Percentiles rank a stretch among this genome's conserved stretches.
Evolutionary conservation across 2,329 filamentous ascomycete genomes (phyloP).

Genomic region (Exophiala dermatitidis): DNA sequence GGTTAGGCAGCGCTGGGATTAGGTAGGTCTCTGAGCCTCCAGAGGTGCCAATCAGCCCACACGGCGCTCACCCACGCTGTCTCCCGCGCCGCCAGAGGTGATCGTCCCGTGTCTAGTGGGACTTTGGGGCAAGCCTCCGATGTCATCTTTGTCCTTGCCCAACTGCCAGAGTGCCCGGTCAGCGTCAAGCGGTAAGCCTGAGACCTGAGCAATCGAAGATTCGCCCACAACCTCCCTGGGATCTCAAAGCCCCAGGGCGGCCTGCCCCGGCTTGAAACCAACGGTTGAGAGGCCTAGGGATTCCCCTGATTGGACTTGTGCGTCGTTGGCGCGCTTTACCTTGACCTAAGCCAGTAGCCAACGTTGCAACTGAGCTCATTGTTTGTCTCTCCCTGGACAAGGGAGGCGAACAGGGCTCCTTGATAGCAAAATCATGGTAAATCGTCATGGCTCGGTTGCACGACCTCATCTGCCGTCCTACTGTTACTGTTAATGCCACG

Average conservation of each 20-base stretch:
- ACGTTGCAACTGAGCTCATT: background rate
- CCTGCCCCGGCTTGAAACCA: conserved; percentile 6
- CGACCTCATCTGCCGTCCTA: background rate
- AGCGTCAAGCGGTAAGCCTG: conserved; percentile 7
- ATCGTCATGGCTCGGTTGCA: conserved; percentile 1
- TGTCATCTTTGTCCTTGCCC: conserved; percentile 1
- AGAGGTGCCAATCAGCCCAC: background rate
- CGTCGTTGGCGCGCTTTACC: background rate
- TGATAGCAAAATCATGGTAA: background rate
- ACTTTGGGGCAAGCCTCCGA: conserved; percentile 8
- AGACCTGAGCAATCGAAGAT: conserved; percentile 13
- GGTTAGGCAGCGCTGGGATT: too few species aligned
- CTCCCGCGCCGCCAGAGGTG: background rate
- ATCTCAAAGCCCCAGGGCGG: conserved; percentile 7
- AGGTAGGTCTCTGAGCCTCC: too few species aligned
- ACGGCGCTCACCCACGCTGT: background rate
- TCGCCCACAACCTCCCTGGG: conserved; percentile 1
- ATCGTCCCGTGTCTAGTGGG: background rate
- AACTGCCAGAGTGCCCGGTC: background rate
- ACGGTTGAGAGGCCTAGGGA: background rate
- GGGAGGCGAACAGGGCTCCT: background rate
- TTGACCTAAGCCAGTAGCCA: background rate
- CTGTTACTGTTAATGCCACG: background rate
- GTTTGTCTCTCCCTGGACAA: background rate
- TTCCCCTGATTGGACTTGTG: conserved; percentile 4